These are phyloP conservation scores for Grifola frondosa DNA, from an alignment of 1,284 basidiomycete genomes.

Conservation along the genomic window DNA sequence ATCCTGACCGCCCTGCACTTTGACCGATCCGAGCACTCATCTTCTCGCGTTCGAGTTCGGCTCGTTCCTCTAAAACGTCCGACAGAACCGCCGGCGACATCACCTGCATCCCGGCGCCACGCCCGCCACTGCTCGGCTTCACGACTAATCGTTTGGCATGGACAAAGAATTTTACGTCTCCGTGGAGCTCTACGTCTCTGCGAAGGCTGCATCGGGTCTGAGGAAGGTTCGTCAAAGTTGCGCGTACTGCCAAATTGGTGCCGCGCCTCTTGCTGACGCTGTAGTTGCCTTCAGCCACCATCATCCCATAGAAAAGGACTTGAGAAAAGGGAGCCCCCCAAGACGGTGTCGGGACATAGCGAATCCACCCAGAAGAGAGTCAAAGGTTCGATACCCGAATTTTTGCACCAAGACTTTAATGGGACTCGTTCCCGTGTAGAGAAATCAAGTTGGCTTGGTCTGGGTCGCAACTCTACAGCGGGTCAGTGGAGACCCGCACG, in stretches of 20 bases:
- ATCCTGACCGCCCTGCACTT: too few species aligned
- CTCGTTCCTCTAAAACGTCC: background rate
- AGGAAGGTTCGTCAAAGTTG: constrained; percentile 51
- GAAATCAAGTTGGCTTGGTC: constrained; percentile 69
- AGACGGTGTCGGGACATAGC: constrained; percentile 25
- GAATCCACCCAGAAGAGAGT: constrained; percentile 50
- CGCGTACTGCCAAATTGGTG: background rate
- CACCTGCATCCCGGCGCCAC: constrained; percentile 8
- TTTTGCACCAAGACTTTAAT: background rate
- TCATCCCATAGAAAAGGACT: constrained; percentile 41
- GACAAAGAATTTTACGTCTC: constrained; percentile 47
- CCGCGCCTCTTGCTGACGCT: background rate
- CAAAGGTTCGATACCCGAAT: constrained; percentile 48
- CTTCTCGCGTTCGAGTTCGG: background rate
- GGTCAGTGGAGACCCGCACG: constrained; percentile 71
- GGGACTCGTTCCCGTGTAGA: constrained; percentile 40
- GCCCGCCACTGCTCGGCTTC: constrained; percentile 2
- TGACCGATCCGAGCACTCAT: too few species aligned
- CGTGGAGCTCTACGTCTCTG: constrained; percentile 66
- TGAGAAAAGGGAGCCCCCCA: constrained; percentile 55
- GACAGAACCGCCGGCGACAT: constrained; percentile 2
- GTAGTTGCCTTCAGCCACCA: constrained; percentile 21
- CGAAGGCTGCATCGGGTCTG: constrained; percentile 46
- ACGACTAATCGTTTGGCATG: too few species aligned
- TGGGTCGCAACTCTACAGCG: constrained; percentile 48